Evolutionary conservation across 225 moss, liverwort and hornwort species (phyloP), one percentile per base, ranked within the genome.

Genomic region (Rhytidiadelphus loreus): DNA sequence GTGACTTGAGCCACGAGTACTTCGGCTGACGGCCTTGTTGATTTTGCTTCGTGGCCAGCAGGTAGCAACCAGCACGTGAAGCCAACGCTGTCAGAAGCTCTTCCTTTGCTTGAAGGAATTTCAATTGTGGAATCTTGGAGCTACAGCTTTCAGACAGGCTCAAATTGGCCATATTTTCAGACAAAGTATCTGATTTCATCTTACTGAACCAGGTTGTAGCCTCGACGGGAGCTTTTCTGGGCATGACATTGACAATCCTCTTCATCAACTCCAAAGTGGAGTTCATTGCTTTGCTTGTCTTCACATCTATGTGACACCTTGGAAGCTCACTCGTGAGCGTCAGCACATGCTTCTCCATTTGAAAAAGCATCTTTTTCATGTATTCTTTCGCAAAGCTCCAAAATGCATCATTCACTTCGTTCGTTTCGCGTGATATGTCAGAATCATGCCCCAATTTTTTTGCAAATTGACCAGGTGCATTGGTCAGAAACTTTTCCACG

Each of bases 261-360:
- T 74, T 79, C 90, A 92, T 87, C 46, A 83, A 72, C n/a, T 79
- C 46, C 16, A 56, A 80, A 32, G 65, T 84, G 70, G 46, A 44
- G 48, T 6, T 86, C 87, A 92, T 90, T 13, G 55, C 87, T 53
- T 73, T 32, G 55, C 78, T 39, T 28, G 88, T 89, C 70, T 1
- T 16, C 57, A 5, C 37, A 86, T 87, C 85, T 48, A 91, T 37
- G 62, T 73, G 85, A 62, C 73, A 88, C 15, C 59, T 65, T 52
- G 93, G 93, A 85, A 93, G 82, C 88, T 93, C 93, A 66, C n/a
- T 82, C 57, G 83, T 85, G 63, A 93, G 89, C n/a, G 87, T 85
- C 32, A 65, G 5, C 43, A 86, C 60, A 43, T 82, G 56, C 53
- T 83, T 21, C 87, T 89, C 59, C 90, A 93, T 87, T 44, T 62